phyloP scores from a whole-genome alignment of 2,329 filamentous ascomycete species.

The Chaetomium globosum region DNA sequence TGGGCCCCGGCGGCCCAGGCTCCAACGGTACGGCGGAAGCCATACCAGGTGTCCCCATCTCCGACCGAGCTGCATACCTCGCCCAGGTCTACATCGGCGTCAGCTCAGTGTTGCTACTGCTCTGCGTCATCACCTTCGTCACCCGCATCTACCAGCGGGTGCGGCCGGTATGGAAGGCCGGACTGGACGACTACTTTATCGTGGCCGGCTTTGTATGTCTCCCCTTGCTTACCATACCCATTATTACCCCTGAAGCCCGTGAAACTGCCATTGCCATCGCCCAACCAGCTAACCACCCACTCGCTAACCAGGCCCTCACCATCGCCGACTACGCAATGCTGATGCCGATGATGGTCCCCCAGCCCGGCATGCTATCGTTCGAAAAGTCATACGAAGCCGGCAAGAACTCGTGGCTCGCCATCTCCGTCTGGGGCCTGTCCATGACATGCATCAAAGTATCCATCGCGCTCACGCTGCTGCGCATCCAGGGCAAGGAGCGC shows the following conservation, averaged over 20 bases:
- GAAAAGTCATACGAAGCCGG: slow-evolving; percentile 15
- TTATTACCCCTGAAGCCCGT: background rate
- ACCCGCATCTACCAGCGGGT: slow-evolving; percentile 33
- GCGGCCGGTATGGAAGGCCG: slow-evolving; percentile 32
- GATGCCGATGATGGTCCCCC: slow-evolving; percentile 25
- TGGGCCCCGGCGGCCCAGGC: background rate
- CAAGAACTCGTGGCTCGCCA: slow-evolving; percentile 35
- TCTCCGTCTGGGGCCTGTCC: slow-evolving; percentile 33
- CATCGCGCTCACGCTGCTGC: slow-evolving; percentile 33
- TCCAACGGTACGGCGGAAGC: background rate
- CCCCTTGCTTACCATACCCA: background rate
- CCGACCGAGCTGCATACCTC: slow-evolving; percentile 27
- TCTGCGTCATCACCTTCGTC: slow-evolving; percentile 29
- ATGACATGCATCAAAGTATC: slow-evolving; percentile 37
- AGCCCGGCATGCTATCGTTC: slow-evolving; percentile 22
- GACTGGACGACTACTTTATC: slow-evolving; percentile 34
- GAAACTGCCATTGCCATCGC: no score
- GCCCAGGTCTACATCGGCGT: slow-evolving; percentile 27
- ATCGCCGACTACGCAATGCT: slow-evolving; percentile 31
- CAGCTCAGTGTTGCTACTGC: slow-evolving; percentile 23
- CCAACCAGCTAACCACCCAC: background rate
- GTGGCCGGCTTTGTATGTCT: slow-evolving; percentile 29
- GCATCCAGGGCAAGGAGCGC: slow-evolving; percentile 30
- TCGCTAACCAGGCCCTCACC: slow-evolving; percentile 25
- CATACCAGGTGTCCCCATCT: slow-evolving; percentile 19